phyloP scores from a whole-genome alignment of 768 basidiomycete genomes.

The Tylopilus plumbeoviolaceoides region DNA sequence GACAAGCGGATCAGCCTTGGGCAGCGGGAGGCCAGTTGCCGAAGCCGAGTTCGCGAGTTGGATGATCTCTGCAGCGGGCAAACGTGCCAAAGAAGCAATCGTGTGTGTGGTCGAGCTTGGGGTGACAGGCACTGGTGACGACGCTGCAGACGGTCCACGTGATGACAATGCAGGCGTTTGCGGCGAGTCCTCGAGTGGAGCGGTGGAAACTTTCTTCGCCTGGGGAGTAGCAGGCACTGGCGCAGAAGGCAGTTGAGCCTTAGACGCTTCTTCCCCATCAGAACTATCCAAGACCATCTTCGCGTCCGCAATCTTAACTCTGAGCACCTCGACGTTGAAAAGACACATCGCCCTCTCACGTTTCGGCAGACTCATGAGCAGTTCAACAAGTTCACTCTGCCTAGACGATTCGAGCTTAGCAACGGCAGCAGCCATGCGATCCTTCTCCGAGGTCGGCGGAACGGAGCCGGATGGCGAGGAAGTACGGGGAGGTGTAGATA shows the following conservation, averaged over 20 bases:
- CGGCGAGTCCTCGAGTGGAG: slow-evolving; percentile 48
- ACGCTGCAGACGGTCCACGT: slow-evolving; percentile 64
- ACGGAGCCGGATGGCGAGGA: slow-evolving; percentile 68
- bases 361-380: slow-evolving; percentile 84
- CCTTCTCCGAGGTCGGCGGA: slow-evolving; percentile 65
- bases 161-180: slow-evolving; percentile 76
- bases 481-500: slow-evolving; percentile 81
- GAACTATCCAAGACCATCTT: slow-evolving; percentile 76
- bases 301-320: slow-evolving; percentile 76
- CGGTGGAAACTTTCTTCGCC: slow-evolving; percentile 47
- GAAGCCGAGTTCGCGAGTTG: slow-evolving; percentile 53
- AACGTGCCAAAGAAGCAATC: slow-evolving; percentile 61
- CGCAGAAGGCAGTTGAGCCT: slow-evolving; percentile 20
- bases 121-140: slow-evolving; percentile 65
- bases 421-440: slow-evolving; percentile 69
- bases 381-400: slow-evolving; percentile 63
- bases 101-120: slow-evolving; percentile 53
- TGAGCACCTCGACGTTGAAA: slow-evolving; percentile 79
- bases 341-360: slow-evolving; percentile 88
- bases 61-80: slow-evolving; percentile 76
- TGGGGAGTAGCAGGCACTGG: slow-evolving; percentile 59
- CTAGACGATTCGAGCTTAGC: slow-evolving; percentile 56
- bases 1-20: slow-evolving; percentile 67
- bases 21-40: slow-evolving; percentile 48
- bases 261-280: slow-evolving; percentile 48